Conservation (phyloP, 306 rosid genomes). For the Lotus japonicus region DNA sequence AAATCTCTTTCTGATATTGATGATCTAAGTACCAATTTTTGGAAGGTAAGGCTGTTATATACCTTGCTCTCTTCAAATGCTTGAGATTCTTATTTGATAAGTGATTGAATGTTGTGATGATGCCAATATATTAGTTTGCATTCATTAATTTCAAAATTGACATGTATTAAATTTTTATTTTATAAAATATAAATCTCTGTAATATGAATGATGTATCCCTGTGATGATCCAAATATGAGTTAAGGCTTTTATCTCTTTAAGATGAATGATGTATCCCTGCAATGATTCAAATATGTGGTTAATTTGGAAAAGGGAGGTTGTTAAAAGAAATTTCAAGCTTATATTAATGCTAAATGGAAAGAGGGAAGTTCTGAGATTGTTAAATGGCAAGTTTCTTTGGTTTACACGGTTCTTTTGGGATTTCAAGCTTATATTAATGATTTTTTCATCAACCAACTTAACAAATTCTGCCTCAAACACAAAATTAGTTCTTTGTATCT, state of each 20-base stretch:
- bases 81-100: constrained; percentile 1
- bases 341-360: too few species aligned
- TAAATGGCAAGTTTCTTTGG: not conserved
- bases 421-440: not conserved
- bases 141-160: not conserved
- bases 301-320: not conserved
- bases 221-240: not conserved
- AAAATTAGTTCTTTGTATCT: not conserved
- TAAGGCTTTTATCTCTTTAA: not conserved
- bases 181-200: not conserved
- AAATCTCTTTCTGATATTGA: constrained; percentile 40
- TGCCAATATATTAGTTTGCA: not conserved
- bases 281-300: not conserved
- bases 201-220: not conserved
- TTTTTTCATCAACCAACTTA: constrained; percentile 2
- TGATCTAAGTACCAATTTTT: constrained; percentile 40
- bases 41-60: constrained; percentile 27
- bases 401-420: not conserved
- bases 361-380: not conserved
- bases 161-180: not conserved
- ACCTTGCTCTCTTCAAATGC: not conserved
- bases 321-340: too few species aligned
- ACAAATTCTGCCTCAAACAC: not conserved
- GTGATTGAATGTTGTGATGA: not conserved
- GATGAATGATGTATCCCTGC: not conserved